Evolutionary conservation across 2,329 filamentous ascomycete genomes (phyloP).

Genomic region (Monosporascus sp.): DNA sequence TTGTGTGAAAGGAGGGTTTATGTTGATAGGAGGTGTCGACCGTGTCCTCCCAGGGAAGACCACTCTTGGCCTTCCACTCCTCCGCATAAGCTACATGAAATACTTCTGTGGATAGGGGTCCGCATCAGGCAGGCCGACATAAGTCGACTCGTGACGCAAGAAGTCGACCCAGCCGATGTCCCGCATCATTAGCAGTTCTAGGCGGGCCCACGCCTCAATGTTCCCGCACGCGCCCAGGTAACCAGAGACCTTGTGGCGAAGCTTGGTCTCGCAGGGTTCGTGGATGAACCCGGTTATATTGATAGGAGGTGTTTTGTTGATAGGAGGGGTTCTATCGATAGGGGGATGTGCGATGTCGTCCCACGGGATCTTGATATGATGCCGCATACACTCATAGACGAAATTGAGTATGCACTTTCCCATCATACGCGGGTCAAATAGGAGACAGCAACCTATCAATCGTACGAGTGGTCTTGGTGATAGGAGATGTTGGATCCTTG

Average conservation of each 20-base stretch:
- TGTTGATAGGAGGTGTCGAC: background rate
- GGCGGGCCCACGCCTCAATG: conserved; percentile 9
- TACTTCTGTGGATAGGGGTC: background rate
- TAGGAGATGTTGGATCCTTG: no score
- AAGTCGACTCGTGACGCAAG: conserved; percentile 8
- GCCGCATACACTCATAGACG: no score
- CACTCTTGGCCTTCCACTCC: conserved; percentile 10
- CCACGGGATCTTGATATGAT: background rate
- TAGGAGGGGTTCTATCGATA: background rate
- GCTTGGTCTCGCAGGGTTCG: conserved; percentile 8
- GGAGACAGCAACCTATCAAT: no score
- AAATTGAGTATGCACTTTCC: no score
- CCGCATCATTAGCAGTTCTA: conserved; percentile 12
- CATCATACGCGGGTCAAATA: no score
- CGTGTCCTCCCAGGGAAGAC: conserved; percentile 9
- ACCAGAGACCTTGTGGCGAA: conserved; percentile 6
- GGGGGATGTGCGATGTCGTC: background rate
- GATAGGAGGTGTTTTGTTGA: no score
- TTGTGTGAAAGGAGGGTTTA: background rate
- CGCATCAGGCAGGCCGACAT: conserved; percentile 4
- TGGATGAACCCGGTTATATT: conserved; percentile 10
- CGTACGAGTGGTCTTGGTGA: no score
- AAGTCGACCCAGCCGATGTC: conserved; percentile 6
- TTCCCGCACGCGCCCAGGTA: conserved; percentile 2
- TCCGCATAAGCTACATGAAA: conserved; percentile 10